Percentiles rank a stretch among this genome's conserved stretches.
phyloP scores from a whole-genome alignment of 805 yeast genomes.

The Cyberlindnera lachancei region DNA sequence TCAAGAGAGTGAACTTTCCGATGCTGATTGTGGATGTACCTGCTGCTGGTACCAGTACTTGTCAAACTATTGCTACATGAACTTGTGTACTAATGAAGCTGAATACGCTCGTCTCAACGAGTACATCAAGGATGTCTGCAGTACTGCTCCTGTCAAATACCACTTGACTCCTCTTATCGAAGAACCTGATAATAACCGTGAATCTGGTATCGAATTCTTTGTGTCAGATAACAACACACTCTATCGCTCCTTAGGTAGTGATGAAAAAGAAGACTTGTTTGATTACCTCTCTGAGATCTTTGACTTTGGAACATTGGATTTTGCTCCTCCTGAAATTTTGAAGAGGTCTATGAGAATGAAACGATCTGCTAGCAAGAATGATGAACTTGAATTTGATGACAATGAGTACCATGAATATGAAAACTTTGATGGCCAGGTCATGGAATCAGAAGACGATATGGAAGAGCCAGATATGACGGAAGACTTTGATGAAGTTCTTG shows the following conservation, averaged over 20 bases:
- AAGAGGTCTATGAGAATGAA: background rate
- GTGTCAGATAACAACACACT: constrained; percentile 11
- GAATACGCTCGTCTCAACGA: constrained; percentile 10
- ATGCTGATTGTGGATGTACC: constrained; percentile 19
- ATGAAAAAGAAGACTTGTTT: constrained; percentile 12
- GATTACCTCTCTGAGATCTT: constrained; percentile 7
- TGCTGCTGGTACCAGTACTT: constrained; percentile 20
- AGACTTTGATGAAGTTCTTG: too few species aligned
- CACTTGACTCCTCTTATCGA: constrained; percentile 9
- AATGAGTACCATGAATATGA: too few species aligned
- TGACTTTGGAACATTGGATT: constrained; percentile 3
- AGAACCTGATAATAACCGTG: background rate
- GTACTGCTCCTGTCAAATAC: background rate
- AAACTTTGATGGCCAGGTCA: too few species aligned
- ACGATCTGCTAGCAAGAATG: too few species aligned
- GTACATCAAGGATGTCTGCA: constrained; percentile 2
- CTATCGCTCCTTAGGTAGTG: constrained; percentile 14
- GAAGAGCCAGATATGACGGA: too few species aligned
- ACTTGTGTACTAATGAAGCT: constrained; percentile 12
- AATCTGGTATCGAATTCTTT: constrained; percentile 7
- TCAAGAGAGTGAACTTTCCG: constrained; percentile 3
- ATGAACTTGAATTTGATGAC: too few species aligned
- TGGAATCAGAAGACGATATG: too few species aligned
- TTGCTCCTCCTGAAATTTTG: background rate
- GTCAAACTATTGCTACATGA: constrained; percentile 19